These are phyloP conservation scores for Delitschia confertaspora DNA, from an alignment of 495 filamentous ascomycete genomes.

Conservation along the genomic window DNA sequence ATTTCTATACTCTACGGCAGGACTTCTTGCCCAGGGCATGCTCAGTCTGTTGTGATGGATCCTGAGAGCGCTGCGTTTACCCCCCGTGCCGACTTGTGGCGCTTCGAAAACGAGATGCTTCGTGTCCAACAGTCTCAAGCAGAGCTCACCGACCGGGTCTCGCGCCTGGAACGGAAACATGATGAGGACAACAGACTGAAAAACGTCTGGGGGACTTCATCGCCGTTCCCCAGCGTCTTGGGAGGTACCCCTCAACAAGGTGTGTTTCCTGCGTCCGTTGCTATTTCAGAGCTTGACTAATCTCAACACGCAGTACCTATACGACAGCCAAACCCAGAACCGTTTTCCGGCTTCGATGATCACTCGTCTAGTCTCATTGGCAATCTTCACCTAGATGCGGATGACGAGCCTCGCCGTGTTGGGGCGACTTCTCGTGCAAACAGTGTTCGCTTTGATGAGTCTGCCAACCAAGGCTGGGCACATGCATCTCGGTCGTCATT, in stretches of 20 bases:
- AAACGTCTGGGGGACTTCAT: slow-evolving; percentile 72
- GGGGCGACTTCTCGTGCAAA: slow-evolving; percentile 83
- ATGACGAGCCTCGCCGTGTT: slow-evolving; percentile 77
- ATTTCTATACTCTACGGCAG: too few relatives aligned
- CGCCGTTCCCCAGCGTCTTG: slow-evolving; percentile 69
- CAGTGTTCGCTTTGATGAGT: slow-evolving; percentile 98
- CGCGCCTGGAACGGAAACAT: slow-evolving; percentile 69
- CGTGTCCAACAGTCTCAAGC: slow-evolving; percentile 68
- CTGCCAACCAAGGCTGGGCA: slow-evolving; percentile 82
- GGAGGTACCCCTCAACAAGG: slow-evolving; percentile 66
- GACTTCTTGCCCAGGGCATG: slow-evolving; percentile 20
- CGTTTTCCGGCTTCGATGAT: slow-evolving; percentile 79
- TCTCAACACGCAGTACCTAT: slow-evolving; percentile 53
- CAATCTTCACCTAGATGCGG: slow-evolving; percentile 70
- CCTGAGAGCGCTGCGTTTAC: slow-evolving; percentile 51
- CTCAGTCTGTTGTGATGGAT: slow-evolving; percentile 44
- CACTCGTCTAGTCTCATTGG: slow-evolving; percentile 60
- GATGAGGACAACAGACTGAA: slow-evolving; percentile 75
- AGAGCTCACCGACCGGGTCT: slow-evolving; percentile 72
- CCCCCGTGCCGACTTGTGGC: slow-evolving; percentile 72
- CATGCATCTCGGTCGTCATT: slow-evolving; percentile 70
- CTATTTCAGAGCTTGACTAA: background rate
- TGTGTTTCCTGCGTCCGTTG: slow-evolving; percentile 36
- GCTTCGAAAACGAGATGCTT: slow-evolving; percentile 79
- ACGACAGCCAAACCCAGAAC: slow-evolving; percentile 63